Conservation (phyloP, 345 rosid genomes). For the Nasturtium officinale region DNA sequence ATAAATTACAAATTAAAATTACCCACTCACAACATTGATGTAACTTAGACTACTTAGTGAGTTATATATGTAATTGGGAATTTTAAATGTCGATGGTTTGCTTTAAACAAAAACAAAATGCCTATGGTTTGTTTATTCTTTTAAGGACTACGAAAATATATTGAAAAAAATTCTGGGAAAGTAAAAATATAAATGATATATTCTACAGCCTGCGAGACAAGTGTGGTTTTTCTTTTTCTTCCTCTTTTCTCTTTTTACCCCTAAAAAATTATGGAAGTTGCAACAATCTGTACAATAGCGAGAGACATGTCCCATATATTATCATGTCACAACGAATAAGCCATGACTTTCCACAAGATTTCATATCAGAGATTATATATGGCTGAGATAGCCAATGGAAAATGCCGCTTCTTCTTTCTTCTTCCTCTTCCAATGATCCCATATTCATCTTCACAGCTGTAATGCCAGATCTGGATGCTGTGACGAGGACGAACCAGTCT, state of each 20-base stretch:
- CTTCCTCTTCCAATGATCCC: conserved; percentile 5
- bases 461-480: conserved; percentile 87
- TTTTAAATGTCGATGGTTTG: background rate
- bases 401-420: conserved; percentile 33
- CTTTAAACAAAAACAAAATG: no score
- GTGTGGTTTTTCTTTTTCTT: conserved; percentile 6
- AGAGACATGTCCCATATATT: conserved; percentile 38
- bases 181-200: conserved; percentile 11
- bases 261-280: conserved; percentile 38
- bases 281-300: conserved; percentile 45
- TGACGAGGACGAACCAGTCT: conserved; percentile 68
- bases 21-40: background rate
- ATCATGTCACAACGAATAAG: conserved; percentile 38
- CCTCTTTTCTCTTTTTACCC: conserved; percentile 3
- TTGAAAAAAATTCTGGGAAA: conserved; percentile 7
- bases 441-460: conserved; percentile 73
- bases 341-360: conserved; percentile 36
- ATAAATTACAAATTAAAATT: background rate
- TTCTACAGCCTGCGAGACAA: conserved; percentile 37
- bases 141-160: no score
- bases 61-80: background rate
- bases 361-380: conserved; percentile 29
- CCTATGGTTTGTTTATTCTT: no score
- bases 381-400: conserved; percentile 40
- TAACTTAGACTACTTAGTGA: no score